Percentiles rank a stretch among this genome's conserved stretches.
These are phyloP conservation scores for Rhododendron molle DNA, from an alignment of 148 eudicot species.

Conservation along the genomic window DNA sequence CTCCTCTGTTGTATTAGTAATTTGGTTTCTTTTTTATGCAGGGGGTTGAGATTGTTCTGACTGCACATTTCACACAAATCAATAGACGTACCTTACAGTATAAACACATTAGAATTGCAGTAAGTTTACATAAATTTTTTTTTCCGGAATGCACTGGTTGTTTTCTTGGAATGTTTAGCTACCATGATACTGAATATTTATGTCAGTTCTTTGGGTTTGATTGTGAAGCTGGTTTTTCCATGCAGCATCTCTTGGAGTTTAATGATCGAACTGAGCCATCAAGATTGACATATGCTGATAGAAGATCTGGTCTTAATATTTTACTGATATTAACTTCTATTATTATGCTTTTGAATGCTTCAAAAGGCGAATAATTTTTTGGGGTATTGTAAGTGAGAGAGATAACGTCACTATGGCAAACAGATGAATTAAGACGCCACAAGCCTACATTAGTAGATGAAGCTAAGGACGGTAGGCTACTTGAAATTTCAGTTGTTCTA, in stretches of 20 bases:
- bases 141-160: neutral
- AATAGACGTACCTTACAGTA: conserved; percentile 84
- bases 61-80: conserved; percentile 92
- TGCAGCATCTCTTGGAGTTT: conserved; percentile 86
- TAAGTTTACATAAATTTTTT: conserved; percentile 22
- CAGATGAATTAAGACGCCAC: conserved; percentile 90
- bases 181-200: neutral
- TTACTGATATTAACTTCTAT: neutral
- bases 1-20: neutral
- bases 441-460: conserved; percentile 95
- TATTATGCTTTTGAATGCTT: neutral
- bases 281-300: conserved; percentile 79
- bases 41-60: conserved; percentile 91
- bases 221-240: conserved; percentile 3
- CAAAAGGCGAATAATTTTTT: neutral
- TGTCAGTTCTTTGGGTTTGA: conserved; percentile 2
- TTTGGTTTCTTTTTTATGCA: conserved; percentile 29
- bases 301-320: conserved; percentile 71
- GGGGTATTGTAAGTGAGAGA: conserved; percentile 61
- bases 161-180: neutral
- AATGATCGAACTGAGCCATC: conserved; percentile 73
- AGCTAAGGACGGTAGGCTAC: conserved; percentile 75
- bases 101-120: conserved; percentile 86
- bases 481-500: neutral
- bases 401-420: conserved; percentile 89